Evolutionary conservation across 768 basidiomycete species (phyloP), one percentile per base, ranked within the genome.

Genomic region (Fistulinella prunicolor): DNA sequence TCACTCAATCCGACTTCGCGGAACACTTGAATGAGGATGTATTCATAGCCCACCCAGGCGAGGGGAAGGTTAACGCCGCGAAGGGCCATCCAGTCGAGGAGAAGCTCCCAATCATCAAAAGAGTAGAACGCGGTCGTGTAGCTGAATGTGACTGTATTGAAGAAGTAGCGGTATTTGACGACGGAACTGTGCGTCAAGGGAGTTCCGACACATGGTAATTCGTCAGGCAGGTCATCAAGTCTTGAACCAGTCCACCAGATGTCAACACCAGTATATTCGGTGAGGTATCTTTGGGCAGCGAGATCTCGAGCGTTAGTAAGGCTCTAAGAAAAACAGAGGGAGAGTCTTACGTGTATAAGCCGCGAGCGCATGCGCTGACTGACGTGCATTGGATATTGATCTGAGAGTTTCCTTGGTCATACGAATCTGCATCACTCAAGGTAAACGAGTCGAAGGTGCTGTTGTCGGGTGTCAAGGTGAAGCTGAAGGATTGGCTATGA

Each of bases 221-320:
- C 38, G 1, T 47, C 0, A 3, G 70, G 62, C 5, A 73, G 61
- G 24, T 61, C 40, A 17, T 62, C 47, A 20, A 73, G 64, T 24
- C 71, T 66, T 2, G 72, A 73, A 8, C 72, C 69, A 2, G 72
- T 72, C 72, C 71, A 73, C 67, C 70, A 73, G 38, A 73, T 73
- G 38, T 73, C 72, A 5, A 73, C 67, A 2, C 65, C 62, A 3
- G 62, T 69, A 38, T 63, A 59, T 21, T 68, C 62, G 1, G 69
- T 72, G 29, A 69, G 59, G 49, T 73, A 73, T 2, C 69, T 71
- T 34, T 42, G 35, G 13, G 14, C 16, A 34, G 69, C 71, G 28
- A 69, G 59, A 46, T 73, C n/a, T n/a, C 32, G 6, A 19, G 4
- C 30, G 13, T 14, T n/a, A n/a, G 6, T 14, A 12, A 32, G 13